A percentile compares a stretch with the other conserved stretches of the same genome.
These are phyloP conservation scores for Solanum hybrid DNA, from an alignment of 305 asterid genomes.

Conservation along the genomic window DNA sequence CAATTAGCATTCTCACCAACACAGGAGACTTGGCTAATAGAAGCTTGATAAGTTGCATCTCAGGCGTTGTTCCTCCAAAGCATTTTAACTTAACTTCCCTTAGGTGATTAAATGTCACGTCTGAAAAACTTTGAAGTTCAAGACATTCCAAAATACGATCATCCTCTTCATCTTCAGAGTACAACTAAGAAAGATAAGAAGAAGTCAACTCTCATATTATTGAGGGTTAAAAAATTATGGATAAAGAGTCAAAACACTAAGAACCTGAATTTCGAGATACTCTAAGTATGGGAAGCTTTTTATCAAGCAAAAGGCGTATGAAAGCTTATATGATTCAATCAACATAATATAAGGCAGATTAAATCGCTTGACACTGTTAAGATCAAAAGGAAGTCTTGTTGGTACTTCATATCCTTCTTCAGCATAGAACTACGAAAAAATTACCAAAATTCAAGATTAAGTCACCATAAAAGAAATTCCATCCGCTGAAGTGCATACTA, in stretches of 20 bases:
- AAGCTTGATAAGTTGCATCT: not conserved
- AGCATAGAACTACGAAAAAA: not conserved
- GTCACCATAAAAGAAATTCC: not conserved
- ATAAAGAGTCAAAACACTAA: not conserved
- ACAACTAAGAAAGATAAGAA: not conserved
- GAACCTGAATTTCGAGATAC: not conserved
- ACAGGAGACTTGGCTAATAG: not conserved
- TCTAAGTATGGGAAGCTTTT: not conserved
- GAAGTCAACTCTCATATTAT: not conserved
- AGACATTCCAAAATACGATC: not conserved
- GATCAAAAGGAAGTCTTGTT: not conserved
- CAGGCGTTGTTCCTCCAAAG: not conserved
- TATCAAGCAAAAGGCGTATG: not conserved
- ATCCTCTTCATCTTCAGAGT: not conserved
- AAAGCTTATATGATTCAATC: not conserved
- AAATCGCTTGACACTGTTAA: not conserved
- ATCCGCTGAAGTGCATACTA: not conserved
- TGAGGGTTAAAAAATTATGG: not conserved
- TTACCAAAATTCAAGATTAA: not conserved
- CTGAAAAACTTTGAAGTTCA: not conserved
- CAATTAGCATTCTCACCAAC: not conserved
- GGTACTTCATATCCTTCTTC: not conserved
- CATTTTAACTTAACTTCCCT: not conserved
- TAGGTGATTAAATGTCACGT: not conserved
- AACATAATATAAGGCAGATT: not conserved